Base-by-base conservation (phyloP, 768 basidiomycete species). In the Lentinula boryana region DNA sequence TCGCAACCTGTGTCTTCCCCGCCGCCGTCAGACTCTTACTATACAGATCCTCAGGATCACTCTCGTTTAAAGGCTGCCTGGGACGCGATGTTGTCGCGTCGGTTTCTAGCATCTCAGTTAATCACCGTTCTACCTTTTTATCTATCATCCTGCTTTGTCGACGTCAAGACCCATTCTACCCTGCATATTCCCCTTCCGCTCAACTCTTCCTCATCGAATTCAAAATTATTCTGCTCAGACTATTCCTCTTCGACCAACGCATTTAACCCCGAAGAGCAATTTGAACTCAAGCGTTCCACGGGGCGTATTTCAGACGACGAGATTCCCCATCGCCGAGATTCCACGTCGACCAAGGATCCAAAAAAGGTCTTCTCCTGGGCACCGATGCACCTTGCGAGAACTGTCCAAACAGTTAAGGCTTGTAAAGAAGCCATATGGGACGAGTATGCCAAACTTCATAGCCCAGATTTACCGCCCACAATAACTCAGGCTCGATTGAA, bases 341-440 rank as follows among this genome's bases (percentile, higher is more conserved):
- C 50, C 43, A 66, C 56, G 40, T 67, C 65, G 58, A 56, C 10
- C 68, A 70, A 63, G 64, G 72, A 43, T n/a, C 43, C 44, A 12
- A 60, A 51, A 56, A 62, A 67, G 18, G 68, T 82, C 49, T 71
- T 78, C 16, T 72, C 75, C 21, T 83, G 80, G 73, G 77, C 78
- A n/a, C 72, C 79, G 31, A 85, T 91, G 81, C 88, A 90, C 68
- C 76, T 91, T 9, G 83, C 82, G 12, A 81, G 79, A 62, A 80
- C 75, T 31, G 80, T 90, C 8, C 77, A 76, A 33, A 81, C 80
- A 18, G 78, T 90, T 27, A 66, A 70, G 27, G 82, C 79, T 15
- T 91, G 88, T 74, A 88, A 88, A 66, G 87, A 88, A 43, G 82
- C 85, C 18, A 82, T 92, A 43, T 88, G 82, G 82, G 70, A 71